phyloP scores from a whole-genome alignment of 306 rosid species.

The Fagus crenata region DNA sequence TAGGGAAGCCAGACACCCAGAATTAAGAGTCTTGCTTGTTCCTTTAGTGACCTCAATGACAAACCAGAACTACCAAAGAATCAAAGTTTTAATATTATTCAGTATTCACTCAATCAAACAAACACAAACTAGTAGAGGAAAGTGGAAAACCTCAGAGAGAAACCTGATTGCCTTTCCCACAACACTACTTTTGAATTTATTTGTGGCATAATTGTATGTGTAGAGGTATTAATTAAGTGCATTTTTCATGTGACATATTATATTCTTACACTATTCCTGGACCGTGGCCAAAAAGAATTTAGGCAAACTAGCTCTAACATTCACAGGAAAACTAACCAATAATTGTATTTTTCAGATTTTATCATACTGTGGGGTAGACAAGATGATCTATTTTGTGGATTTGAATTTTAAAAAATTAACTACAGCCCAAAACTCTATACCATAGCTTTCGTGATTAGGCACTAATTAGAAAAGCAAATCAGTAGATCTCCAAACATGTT shows the following conservation, averaged over 20 bases:
- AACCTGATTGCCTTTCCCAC: neutral
- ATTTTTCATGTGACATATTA: neutral
- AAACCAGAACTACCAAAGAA: conserved; percentile 35
- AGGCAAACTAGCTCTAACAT: conserved; percentile 24
- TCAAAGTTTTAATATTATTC: conserved; percentile 34
- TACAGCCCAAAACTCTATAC: conserved; percentile 35
- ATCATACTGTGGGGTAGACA: conserved; percentile 36
- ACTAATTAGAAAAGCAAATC: conserved; percentile 40
- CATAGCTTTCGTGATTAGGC: conserved; percentile 26
- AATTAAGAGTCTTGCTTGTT: conserved; percentile 42
- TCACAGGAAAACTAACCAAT: conserved; percentile 26
- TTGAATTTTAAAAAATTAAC: conserved; percentile 21
- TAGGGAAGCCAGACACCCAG: conserved; percentile 36
- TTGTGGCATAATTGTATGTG: neutral
- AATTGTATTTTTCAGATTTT: conserved; percentile 41
- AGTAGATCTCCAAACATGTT: conserved; percentile 37
- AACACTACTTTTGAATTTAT: neutral
- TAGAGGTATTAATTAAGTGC: neutral
- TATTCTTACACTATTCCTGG: neutral
- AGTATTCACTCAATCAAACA: conserved; percentile 31
- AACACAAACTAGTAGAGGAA: neutral
- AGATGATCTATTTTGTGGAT: conserved; percentile 32
- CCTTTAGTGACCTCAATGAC: conserved; percentile 32
- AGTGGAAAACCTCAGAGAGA: neutral
- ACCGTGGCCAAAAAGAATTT: conserved; percentile 17